A percentile compares a stretch with the other conserved stretches of the same genome.
Evolutionary conservation across 192 early-diverging fungal genomes (phyloP).

Genomic region (Podila verticillata): DNA sequence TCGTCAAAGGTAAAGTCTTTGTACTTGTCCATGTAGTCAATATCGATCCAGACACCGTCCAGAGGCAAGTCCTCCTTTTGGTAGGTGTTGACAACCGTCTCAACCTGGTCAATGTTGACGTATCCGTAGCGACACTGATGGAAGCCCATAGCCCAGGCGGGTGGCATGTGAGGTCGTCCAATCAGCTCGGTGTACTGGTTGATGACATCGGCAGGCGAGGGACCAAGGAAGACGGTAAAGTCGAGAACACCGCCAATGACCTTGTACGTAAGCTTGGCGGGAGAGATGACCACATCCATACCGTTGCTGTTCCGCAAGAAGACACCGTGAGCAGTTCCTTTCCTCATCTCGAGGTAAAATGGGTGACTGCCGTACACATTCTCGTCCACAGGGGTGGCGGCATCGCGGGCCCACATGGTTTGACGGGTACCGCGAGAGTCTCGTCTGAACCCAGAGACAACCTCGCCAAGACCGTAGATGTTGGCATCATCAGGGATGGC

Average conservation of each 20-base stretch:
- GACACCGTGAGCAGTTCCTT: slow-evolving; percentile 53
- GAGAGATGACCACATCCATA: slow-evolving; percentile 68
- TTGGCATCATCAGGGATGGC: slow-evolving; percentile 63
- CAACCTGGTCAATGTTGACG: slow-evolving; percentile 60
- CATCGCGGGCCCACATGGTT: slow-evolving; percentile 49
- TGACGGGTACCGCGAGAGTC: slow-evolving; percentile 51
- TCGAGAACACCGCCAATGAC: slow-evolving; percentile 72
- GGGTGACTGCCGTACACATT: slow-evolving; percentile 75
- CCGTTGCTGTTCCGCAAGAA: slow-evolving; percentile 74
- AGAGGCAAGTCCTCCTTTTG: slow-evolving; percentile 65
- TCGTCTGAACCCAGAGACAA: slow-evolving; percentile 62
- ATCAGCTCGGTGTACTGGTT: slow-evolving; percentile 71
- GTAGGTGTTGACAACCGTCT: slow-evolving; percentile 64
- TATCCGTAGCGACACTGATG: slow-evolving; percentile 78
- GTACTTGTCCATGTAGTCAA: slow-evolving; percentile 75
- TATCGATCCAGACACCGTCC: slow-evolving; percentile 73
- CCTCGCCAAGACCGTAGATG: slow-evolving; percentile 76
- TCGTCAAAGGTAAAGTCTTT: slow-evolving; percentile 71
- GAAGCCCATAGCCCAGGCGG: slow-evolving; percentile 70
- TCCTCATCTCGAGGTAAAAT: slow-evolving; percentile 69
- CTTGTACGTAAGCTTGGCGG: slow-evolving; percentile 66
- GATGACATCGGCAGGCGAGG: slow-evolving; percentile 53
- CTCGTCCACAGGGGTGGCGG: slow-evolving; percentile 52
- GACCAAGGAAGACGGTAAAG: slow-evolving; percentile 71
- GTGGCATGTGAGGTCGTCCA: slow-evolving; percentile 67